Evolutionary conservation across 2,329 filamentous ascomycete genomes (phyloP).

Genomic region (Hymenoscyphus fructigenus): DNA sequence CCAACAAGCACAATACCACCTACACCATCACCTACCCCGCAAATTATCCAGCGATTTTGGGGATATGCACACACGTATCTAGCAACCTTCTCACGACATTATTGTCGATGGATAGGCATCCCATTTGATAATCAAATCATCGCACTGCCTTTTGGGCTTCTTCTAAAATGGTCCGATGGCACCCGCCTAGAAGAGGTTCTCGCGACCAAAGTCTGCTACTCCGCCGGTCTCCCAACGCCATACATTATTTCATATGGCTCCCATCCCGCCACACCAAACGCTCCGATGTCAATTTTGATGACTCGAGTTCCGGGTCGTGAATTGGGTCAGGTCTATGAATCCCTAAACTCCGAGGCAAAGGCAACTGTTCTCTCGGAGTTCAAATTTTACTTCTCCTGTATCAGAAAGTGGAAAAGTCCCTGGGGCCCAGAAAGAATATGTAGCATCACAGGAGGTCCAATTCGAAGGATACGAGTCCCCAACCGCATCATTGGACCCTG

Average conservation of each 20-base stretch:
- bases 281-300: slow-evolving; percentile 42
- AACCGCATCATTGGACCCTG: slow-evolving; percentile 22
- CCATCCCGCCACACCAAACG: slow-evolving; percentile 34
- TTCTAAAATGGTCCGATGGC: slow-evolving; percentile 41
- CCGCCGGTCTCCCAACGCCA: slow-evolving; percentile 39
- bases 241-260: slow-evolving; percentile 39
- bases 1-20: slow-evolving; percentile 29
- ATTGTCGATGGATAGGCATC: slow-evolving; percentile 35
- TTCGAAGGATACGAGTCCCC: slow-evolving; percentile 26
- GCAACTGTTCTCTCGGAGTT: slow-evolving; percentile 39
- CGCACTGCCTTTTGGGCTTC: slow-evolving; percentile 40
- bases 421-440: slow-evolving; percentile 23
- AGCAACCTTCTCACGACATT: slow-evolving; percentile 35
- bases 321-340: slow-evolving; percentile 34
- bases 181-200: slow-evolving; percentile 39
- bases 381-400: slow-evolving; percentile 36
- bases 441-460: slow-evolving; percentile 24
- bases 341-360: slow-evolving; percentile 33
- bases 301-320: slow-evolving; percentile 40
- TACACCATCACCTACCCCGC: slow-evolving; percentile 27
- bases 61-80: slow-evolving; percentile 36
- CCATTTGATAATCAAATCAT: slow-evolving; percentile 36
- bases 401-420: slow-evolving; percentile 39
- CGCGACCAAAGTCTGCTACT: slow-evolving; percentile 38
- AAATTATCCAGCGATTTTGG: slow-evolving; percentile 28